Conservation (phyloP, 2,329 filamentous ascomycete species). For the Ophiosphaerella korrae region DNA sequence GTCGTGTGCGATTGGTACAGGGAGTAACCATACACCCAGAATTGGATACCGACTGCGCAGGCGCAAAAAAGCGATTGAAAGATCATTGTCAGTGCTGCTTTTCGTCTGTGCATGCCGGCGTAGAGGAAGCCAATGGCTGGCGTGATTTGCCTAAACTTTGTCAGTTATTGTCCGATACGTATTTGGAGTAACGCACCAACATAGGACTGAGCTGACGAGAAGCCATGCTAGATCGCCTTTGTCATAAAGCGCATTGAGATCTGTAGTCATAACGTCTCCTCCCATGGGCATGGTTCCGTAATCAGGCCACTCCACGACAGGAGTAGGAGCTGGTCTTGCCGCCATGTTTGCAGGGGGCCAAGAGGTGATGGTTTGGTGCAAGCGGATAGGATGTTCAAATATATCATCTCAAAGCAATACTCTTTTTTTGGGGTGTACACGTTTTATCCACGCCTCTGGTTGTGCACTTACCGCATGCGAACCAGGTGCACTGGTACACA, state of each 20-base stretch:
- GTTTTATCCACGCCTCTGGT: slow-evolving; percentile 14
- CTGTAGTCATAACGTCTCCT: slow-evolving; percentile 52
- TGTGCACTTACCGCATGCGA: not conserved
- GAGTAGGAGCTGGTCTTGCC: slow-evolving; percentile 32
- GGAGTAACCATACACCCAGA: slow-evolving; percentile 55
- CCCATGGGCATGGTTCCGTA: slow-evolving; percentile 49
- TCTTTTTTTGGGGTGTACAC: slow-evolving; percentile 14
- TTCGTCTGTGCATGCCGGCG: slow-evolving; percentile 40
- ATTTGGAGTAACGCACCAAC: slow-evolving; percentile 25
- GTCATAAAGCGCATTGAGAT: slow-evolving; percentile 54
- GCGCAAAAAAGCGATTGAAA: slow-evolving; percentile 56
- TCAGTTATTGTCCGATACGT: slow-evolving; percentile 2
- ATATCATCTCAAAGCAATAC: not conserved
- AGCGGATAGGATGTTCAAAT: not conserved
- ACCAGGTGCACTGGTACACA: slow-evolving; percentile 9
- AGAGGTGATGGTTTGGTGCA: not conserved
- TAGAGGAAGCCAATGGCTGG: slow-evolving; percentile 44
- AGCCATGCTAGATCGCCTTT: slow-evolving; percentile 56
- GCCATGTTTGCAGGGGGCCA: slow-evolving; percentile 23
- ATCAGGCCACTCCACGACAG: slow-evolving; percentile 51
- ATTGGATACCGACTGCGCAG: slow-evolving; percentile 53
- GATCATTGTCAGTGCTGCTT: slow-evolving; percentile 52
- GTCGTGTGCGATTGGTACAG: slow-evolving; percentile 47
- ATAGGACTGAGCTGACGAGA: slow-evolving; percentile 37
- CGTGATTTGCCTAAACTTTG: slow-evolving; percentile 34